Conservation (phyloP, 345 rosid species). For the Euphorbia lathyris region DNA sequence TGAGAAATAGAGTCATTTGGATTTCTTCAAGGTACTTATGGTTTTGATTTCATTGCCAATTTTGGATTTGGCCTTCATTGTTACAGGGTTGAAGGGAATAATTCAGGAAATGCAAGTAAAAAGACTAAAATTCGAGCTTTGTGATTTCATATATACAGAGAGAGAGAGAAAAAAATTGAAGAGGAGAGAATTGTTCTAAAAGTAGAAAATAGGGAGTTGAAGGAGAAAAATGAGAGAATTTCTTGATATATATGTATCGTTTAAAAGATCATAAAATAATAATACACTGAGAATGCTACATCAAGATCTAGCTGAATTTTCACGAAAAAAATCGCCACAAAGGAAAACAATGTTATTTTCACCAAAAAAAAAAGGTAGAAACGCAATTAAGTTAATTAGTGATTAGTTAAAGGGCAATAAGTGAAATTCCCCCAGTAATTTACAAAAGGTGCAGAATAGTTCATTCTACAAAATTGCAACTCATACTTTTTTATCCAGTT, state of each 20-base stretch:
- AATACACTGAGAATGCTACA: not conserved
- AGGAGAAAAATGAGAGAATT: not conserved
- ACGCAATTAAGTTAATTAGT: not conserved
- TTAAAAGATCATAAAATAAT: not conserved
- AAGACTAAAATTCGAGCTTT: not conserved
- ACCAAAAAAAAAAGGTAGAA: not conserved
- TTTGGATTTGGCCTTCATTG: not conserved
- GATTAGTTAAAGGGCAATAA: not conserved
- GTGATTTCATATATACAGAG: not conserved
- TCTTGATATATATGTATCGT: not conserved
- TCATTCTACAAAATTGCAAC: too few relatives aligned
- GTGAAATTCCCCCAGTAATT: not conserved
- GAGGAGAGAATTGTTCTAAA: not conserved
- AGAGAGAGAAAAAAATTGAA: not conserved
- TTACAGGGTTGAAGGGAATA: not conserved
- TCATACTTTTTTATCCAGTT: not conserved
- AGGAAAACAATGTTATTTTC: not conserved
- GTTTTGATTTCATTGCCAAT: not conserved
- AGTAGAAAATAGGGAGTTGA: not conserved
- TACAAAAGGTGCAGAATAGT: too few relatives aligned
- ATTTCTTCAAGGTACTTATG: not conserved
- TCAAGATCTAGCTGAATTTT: not conserved
- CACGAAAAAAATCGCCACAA: not conserved
- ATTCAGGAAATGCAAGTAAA: not conserved
- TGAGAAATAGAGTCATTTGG: not conserved